A percentile compares a stretch with the other conserved stretches of the same genome.
These are phyloP conservation scores for Entonaema liquescens DNA, from an alignment of 495 filamentous ascomycete genomes.

Conservation along the genomic window DNA sequence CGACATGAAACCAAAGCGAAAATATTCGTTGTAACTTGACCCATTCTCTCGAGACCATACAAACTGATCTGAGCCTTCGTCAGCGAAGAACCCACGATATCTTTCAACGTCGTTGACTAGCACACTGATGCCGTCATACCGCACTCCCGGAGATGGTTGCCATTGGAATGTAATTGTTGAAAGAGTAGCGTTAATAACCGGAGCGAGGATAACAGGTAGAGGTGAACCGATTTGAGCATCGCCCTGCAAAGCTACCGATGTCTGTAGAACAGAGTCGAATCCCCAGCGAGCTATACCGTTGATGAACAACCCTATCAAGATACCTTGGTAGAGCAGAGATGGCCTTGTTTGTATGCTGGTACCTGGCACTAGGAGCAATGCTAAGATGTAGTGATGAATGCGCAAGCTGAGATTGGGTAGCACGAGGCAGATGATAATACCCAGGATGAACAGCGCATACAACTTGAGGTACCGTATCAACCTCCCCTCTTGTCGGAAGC, in stretches of 20 bases:
- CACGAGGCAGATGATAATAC: constrained; percentile 69
- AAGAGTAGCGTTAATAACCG: constrained; percentile 50
- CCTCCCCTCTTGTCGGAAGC: constrained; percentile 75
- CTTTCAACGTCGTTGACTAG: constrained; percentile 95
- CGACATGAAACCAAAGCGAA: constrained; percentile 82
- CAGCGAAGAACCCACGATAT: constrained; percentile 66
- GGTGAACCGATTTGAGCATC: constrained; percentile 73
- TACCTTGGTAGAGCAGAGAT: constrained; percentile 80
- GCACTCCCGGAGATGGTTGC: constrained; percentile 63
- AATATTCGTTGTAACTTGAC: constrained; percentile 70
- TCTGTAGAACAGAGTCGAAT: constrained; percentile 91
- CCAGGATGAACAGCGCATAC: constrained; percentile 67
- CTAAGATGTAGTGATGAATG: constrained; percentile 95
- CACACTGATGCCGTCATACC: constrained; percentile 82
- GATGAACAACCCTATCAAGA: constrained; percentile 89
- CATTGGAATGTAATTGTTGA: constrained; percentile 64
- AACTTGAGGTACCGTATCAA: constrained; percentile 75
- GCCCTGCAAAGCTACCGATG: constrained; percentile 71
- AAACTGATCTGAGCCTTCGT: constrained; percentile 57
- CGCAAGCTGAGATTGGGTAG: constrained; percentile 85
- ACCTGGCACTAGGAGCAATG: constrained; percentile 79
- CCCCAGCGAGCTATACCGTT: constrained; percentile 95
- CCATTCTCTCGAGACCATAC: constrained; percentile 57
- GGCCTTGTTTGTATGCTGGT: constrained; percentile 85
- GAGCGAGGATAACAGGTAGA: constrained; percentile 69